Evolutionary conservation across 2,329 filamentous ascomycete genomes (phyloP), one percentile per base, ranked within the genome.

Genomic region (Daldinia eschscholtzii): DNA sequence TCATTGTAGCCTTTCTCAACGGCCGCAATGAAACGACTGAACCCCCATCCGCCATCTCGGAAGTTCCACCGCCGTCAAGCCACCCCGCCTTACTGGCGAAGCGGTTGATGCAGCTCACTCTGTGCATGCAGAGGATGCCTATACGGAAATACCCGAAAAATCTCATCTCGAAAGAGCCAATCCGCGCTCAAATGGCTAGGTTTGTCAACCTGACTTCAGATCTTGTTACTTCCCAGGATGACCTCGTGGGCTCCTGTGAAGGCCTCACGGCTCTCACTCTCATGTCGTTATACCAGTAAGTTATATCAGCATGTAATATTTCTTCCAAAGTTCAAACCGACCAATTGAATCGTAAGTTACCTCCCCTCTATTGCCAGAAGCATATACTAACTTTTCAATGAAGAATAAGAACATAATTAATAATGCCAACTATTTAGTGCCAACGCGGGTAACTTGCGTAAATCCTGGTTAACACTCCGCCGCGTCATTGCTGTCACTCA

Each of bases 391-490:
- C 26, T 20, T 30, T 5, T 23, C 18, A 53, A 50, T 50, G 12
- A 7, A 35, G 35, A 26, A 37, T 12, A 39, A 52, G 26, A 5
- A 44, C 3, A 37, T 39, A 28, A 41, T 23, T 61, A 46, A 61
- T 44, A 23, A 57, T 30, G 4, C 30, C 12, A 42, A 57, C 26
- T 6, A 28, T 41, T 18, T 55, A 70, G 68, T 59, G 79, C 81
- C 41, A 87, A 88, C 63, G 81, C 80, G 0, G 87, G 87, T 0
- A 87, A 86, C 50, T 77, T 88, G 1, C 83, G 86, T 23, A 84
- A 85, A 50, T 80, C 85, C 2, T 89, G 87, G 86, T 75, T 89
- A 23, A 81, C 79, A 6, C 81, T 81, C 23, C 83, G 87, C 0
- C 80, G 85, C 4, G 84, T 84, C 4, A 76, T 88, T 37, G 82